Conservation (phyloP, 2,329 filamentous ascomycete species). For the Ceratocystis albifundus region DNA sequence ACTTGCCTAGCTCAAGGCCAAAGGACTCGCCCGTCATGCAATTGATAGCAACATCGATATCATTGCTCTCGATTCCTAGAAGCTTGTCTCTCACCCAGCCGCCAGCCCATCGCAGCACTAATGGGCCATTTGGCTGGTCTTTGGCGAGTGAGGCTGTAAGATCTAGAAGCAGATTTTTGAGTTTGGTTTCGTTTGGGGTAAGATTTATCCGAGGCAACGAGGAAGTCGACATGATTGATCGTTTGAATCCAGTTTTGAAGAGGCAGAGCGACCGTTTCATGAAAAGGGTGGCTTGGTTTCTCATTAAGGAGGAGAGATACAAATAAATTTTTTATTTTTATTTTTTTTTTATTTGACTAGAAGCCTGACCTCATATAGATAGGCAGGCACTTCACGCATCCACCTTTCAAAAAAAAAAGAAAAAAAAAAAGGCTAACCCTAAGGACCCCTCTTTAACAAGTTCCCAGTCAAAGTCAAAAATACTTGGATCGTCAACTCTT, state of each 20-base stretch:
- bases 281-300: not conserved
- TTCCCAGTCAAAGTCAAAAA: not conserved
- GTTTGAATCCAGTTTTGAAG: slow-evolving; percentile 10
- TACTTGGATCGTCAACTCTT: not conserved
- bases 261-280: slow-evolving; percentile 18
- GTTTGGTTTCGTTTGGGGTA: slow-evolving; percentile 56
- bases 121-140: slow-evolving; percentile 32
- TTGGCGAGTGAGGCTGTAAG: slow-evolving; percentile 49
- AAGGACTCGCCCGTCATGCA: slow-evolving; percentile 72
- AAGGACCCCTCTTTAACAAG: not conserved
- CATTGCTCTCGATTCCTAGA: slow-evolving; percentile 58
- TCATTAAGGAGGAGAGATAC: not conserved
- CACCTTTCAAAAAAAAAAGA: not conserved
- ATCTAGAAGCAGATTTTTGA: slow-evolving; percentile 68
- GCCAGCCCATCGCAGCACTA: slow-evolving; percentile 66
- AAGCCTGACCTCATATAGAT: too few relatives aligned
- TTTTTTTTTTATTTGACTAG: not conserved
- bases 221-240: slow-evolving; percentile 10
- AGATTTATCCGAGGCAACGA: slow-evolving; percentile 38
- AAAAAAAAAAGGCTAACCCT: too few relatives aligned
- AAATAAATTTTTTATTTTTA: too few relatives aligned
- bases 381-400: not conserved
- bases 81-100: slow-evolving; percentile 84
- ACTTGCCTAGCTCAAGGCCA: slow-evolving; percentile 55
- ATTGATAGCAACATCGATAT: slow-evolving; percentile 80